Percentiles rank a stretch among this genome's conserved stretches.
Conservation (phyloP, 106 monocot species). For the Alisma plantagoaquatica region DNA sequence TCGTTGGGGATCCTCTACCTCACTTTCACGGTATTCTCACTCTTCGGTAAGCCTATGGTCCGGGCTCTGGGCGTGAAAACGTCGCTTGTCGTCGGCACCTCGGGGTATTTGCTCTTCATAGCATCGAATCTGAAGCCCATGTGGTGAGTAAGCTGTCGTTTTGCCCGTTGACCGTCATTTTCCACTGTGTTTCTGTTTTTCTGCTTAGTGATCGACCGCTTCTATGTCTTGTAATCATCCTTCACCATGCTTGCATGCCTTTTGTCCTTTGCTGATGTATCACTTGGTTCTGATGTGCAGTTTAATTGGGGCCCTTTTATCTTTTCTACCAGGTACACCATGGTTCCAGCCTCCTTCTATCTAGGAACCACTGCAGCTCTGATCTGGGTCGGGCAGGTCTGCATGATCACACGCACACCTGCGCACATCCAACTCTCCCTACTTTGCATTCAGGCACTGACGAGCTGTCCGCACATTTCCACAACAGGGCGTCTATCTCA, state of each 20-base stretch:
- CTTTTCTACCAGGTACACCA: conserved; percentile 50
- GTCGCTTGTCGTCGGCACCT: conserved; percentile 53
- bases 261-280: too few species aligned
- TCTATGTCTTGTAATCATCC: too few species aligned
- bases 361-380: conserved; percentile 72
- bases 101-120: conserved; percentile 75
- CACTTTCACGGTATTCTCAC: conserved; percentile 65
- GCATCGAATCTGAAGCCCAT: conserved; percentile 65
- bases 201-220: too few species aligned
- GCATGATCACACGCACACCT: not conserved
- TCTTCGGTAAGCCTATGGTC: conserved; percentile 52
- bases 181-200: too few species aligned
- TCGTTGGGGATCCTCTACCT: conserved; percentile 73
- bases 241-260: too few species aligned
- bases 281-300: too few species aligned
- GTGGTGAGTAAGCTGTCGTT: too few species aligned
- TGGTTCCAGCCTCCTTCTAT: conserved; percentile 75
- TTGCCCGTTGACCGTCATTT: too few species aligned
- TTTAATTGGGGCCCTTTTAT: too few species aligned
- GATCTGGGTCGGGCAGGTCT: conserved; percentile 80
- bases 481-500: conserved; percentile 61
- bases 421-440: too few species aligned
- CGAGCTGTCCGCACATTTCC: too few species aligned
- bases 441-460: too few species aligned
- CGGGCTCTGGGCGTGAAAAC: conserved; percentile 45